These are phyloP conservation scores for Trichoderma breve DNA, from an alignment of 2,329 filamentous ascomycete genomes.

Conservation along the genomic window DNA sequence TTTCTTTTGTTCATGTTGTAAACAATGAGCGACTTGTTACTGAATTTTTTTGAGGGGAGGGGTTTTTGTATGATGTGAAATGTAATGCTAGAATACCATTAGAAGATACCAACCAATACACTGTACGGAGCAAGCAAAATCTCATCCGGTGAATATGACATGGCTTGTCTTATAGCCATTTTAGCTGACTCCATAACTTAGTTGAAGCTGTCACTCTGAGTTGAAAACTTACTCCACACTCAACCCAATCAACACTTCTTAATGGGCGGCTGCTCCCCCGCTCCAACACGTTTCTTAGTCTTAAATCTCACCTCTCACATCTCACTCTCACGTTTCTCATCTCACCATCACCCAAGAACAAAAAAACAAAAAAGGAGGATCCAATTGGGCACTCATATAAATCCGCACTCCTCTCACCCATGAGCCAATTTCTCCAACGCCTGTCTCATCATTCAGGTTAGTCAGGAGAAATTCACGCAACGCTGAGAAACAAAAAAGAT, in stretches of 20 bases:
- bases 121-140: background rate
- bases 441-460: background rate
- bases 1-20: background rate
- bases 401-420: background rate
- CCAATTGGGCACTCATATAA: background rate
- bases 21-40: background rate
- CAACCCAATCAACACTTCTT: background rate
- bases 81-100: conserved; percentile 11
- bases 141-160: background rate
- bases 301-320: conserved; percentile 16
- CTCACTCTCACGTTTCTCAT: background rate
- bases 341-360: background rate
- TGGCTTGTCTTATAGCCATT: background rate
- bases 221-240: background rate
- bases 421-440: background rate
- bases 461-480: background rate
- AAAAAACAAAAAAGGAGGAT: background rate
- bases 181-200: background rate
- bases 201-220: background rate
- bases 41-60: background rate
- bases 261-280: background rate
- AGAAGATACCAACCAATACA: conserved; percentile 13
- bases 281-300: background rate
- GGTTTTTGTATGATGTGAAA: background rate
- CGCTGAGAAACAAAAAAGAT: background rate